phyloP scores from a whole-genome alignment of 1,139 yeast genomes.

The Trichomonascaceae sp. region DNA sequence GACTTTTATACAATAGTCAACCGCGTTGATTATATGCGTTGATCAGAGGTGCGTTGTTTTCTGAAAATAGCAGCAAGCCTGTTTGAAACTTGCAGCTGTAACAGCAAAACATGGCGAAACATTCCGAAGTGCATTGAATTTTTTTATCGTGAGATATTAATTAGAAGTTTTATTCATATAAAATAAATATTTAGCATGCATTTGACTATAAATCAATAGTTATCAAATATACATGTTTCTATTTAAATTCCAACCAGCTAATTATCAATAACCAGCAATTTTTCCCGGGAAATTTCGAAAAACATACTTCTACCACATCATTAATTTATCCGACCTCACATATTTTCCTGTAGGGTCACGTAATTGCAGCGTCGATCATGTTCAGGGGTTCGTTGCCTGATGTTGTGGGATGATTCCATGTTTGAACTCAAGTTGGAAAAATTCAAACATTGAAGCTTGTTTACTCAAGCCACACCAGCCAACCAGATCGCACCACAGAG shows the following conservation, averaged over 20 bases:
- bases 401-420: background rate
- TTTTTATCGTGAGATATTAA: background rate
- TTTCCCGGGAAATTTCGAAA: background rate
- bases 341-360: background rate
- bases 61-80: background rate
- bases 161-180: background rate
- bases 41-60: background rate
- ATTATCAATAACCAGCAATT: background rate
- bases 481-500: background rate
- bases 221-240: background rate
- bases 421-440: background rate
- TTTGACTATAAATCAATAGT: background rate
- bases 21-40: too few relatives aligned
- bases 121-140: background rate
- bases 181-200: background rate
- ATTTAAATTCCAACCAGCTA: too few relatives aligned
- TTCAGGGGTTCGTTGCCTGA: background rate
- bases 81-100: background rate
- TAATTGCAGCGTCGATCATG: background rate
- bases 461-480: background rate
- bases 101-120: background rate
- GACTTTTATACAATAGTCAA: too few relatives aligned
- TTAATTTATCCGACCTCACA: background rate
- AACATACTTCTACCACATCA: background rate
- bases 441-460: background rate